Evolutionary conservation across 2,329 filamentous ascomycete species (phyloP).

Genomic region (Colletotrichum orbiculare): DNA sequence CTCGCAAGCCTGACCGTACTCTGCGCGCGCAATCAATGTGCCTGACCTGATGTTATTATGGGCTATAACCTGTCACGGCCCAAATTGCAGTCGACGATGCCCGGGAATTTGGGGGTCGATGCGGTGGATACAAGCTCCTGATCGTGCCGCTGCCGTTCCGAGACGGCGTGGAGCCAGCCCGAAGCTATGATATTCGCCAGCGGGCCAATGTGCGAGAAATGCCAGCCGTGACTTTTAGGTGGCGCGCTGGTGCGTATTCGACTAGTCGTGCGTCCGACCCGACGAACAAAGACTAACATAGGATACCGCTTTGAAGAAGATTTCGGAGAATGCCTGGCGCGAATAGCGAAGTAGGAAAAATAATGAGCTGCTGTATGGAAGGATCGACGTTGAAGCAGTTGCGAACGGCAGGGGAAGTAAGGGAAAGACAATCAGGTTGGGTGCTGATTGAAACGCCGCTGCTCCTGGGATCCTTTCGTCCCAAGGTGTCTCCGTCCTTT

Average conservation of each 20-base stretch:
- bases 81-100: background rate
- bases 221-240: conserved; percentile 11
- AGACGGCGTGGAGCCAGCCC: conserved; percentile 14
- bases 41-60: background rate
- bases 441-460: conserved; percentile 2
- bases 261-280: conserved; percentile 5
- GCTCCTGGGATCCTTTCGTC: background rate
- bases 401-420: conserved; percentile 11
- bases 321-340: conserved; percentile 15
- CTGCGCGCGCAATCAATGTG: background rate
- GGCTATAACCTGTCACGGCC: background rate
- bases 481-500: background rate
- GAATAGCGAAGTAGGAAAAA: conserved; percentile 18
- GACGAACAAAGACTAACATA: conserved; percentile 2
- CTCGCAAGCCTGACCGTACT: background rate
- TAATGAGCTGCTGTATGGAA: conserved; percentile 26
- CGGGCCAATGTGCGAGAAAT: background rate
- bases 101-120: background rate
- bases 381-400: conserved; percentile 14
- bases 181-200: conserved; percentile 10
- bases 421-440: background rate
- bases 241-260: background rate
- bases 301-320: background rate
- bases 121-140: background rate
- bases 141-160: conserved; percentile 8